phyloP scores from a whole-genome alignment of 2,329 filamentous ascomycete species.

The Lachnellula suecica region DNA sequence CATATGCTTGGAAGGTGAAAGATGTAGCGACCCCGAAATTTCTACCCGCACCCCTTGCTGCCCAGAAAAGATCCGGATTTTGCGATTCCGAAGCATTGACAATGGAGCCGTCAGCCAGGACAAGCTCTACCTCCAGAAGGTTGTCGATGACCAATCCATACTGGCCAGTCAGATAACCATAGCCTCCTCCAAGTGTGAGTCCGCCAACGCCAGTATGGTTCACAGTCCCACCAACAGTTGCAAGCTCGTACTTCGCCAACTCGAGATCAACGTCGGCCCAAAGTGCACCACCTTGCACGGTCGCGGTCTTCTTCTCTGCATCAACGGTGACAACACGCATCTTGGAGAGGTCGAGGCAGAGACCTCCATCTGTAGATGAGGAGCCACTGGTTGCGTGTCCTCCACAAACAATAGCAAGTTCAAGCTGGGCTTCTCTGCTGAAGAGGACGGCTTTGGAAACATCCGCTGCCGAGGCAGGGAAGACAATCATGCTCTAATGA shows the following conservation, averaged over 20 bases:
- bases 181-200: conserved; percentile 31
- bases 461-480: conserved; percentile 16
- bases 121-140: conserved; percentile 25
- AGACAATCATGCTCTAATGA: conserved; percentile 20
- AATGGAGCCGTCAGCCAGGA: conserved; percentile 33
- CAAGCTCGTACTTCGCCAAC: conserved; percentile 17
- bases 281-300: conserved; percentile 20
- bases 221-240: conserved; percentile 25
- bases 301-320: conserved; percentile 13
- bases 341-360: conserved; percentile 22
- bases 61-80: conserved; percentile 35
- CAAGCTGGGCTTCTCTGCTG: conserved; percentile 7
- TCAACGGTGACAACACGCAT: conserved; percentile 20
- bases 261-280: conserved; percentile 26
- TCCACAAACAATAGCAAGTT: conserved; percentile 19
- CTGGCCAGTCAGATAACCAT: conserved; percentile 52
- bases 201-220: conserved; percentile 23
- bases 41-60: conserved; percentile 32
- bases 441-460: conserved; percentile 19
- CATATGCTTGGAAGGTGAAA: conserved; percentile 15
- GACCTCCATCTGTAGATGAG: conserved; percentile 21
- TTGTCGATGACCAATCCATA: conserved; percentile 25
- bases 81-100: conserved; percentile 21
- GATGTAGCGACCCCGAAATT: conserved; percentile 20
- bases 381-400: conserved; percentile 19